Evolutionary conservation across 352 stramenopile species (phyloP).

Genomic region (Aphanomyces astaci): DNA sequence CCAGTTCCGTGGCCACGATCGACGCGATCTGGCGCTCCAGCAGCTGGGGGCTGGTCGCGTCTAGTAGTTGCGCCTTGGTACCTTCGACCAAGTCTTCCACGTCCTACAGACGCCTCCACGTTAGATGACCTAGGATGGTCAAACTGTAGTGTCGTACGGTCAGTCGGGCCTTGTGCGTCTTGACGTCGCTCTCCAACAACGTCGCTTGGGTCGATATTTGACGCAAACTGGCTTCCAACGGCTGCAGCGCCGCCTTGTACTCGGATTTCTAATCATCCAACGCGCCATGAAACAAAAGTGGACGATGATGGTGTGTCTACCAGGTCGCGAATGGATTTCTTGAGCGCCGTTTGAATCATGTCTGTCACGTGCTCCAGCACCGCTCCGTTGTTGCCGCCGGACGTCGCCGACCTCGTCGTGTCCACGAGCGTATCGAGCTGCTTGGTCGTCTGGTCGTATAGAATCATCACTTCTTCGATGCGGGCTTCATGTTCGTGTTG

Average conservation of each 20-base stretch:
- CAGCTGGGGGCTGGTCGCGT: neutral
- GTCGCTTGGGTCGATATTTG: neutral
- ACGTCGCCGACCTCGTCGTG: neutral
- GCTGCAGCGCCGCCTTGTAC: neutral
- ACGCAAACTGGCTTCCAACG: neutral
- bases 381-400: neutral
- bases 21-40: neutral
- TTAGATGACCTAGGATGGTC: neutral
- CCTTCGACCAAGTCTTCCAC: conserved; percentile 5
- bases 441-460: conserved; percentile 13
- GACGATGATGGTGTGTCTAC: neutral
- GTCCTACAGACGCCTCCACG: neutral
- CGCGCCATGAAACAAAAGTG: neutral
- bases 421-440: neutral
- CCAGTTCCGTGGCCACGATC: neutral
- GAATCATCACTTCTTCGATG: conserved; percentile 13
- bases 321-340: conserved; percentile 10
- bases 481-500: conserved; percentile 2
- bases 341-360: conserved; percentile 10
- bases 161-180: neutral
- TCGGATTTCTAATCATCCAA: conserved; percentile 11
- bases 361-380: conserved; percentile 1
- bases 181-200: neutral
- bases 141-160: neutral
- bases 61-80: neutral